Evolutionary conservation across 106 monocot species (phyloP), one percentile per base, ranked within the genome.

Genomic region (Dendrobium officinale): DNA sequence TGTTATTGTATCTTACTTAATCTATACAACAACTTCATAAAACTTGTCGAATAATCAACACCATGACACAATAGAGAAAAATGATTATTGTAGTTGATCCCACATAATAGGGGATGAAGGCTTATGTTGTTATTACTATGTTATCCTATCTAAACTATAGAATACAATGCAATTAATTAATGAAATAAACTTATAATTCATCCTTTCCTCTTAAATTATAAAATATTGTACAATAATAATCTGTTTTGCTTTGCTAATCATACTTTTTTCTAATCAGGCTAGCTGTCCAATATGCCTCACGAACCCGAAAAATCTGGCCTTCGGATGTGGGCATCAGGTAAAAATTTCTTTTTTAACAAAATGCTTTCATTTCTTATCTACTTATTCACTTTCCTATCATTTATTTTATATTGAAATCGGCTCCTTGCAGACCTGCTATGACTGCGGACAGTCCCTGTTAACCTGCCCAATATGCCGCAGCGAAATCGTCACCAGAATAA

Each of bases 311-410:
- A 85, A 96, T 55, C 93, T 96, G 91, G 96, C 96, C 51, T 96
- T 96, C 68, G 91, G 91, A 41, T 96, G 96, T 77, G 96, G 93
- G 0, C 96, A 96, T 80, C 96, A 93, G 93, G 96, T 96, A 29
- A 75, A 9, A n/a, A 26, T 76, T 24, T 42, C 26, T 49, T 74
- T 41, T 47, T 1, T 51, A 11, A 11, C 51, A 51, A 9, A 9
- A 11, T 11, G 15, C 9, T 9, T 51, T 49, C 48, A 11, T 48
- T 42, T n/a, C 22, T 22, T 41, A 41, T 73, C 2, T 73, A 41
- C 3, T 15, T 73, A 17, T 44, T 48, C 43, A 20, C 13, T 33
- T 37, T 16, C 37, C 15, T 15, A 29, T 15, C 15, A 70, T 42
- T 74, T 17, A 9, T 2, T 17, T 68, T 80, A 68, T 80, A 20